Evolutionary conservation across 2,329 filamentous ascomycete species (phyloP).

Genomic region (Fusarium acutatum): DNA sequence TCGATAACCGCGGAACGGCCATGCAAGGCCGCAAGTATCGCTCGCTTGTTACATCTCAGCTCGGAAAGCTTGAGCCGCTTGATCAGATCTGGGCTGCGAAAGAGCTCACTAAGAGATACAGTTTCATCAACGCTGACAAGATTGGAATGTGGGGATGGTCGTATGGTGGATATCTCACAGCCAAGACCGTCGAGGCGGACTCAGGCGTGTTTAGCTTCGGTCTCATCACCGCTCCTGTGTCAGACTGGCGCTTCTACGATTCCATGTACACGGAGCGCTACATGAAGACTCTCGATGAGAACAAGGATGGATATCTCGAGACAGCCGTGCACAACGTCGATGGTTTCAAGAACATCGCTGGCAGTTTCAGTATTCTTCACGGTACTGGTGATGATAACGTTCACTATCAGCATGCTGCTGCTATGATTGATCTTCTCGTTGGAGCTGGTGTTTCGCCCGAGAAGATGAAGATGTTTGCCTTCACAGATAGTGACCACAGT

Average conservation of each 20-base stretch:
- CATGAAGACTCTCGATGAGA: constrained; percentile 70
- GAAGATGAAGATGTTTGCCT: constrained; percentile 70
- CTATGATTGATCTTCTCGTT: constrained; percentile 68
- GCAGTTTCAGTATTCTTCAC: constrained; percentile 70
- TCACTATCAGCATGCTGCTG: constrained; percentile 73
- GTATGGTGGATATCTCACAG: constrained; percentile 71
- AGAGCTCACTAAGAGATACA: constrained; percentile 57
- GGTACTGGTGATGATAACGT: constrained; percentile 77
- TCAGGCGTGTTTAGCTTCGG: constrained; percentile 69
- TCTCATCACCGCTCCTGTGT: constrained; percentile 71
- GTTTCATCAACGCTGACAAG: constrained; percentile 65
- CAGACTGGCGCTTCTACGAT: constrained; percentile 77
- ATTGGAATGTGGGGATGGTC: constrained; percentile 76
- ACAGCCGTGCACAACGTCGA: constrained; percentile 65
- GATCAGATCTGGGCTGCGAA: constrained; percentile 75
- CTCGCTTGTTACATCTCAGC: constrained; percentile 62
- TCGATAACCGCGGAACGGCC: constrained; percentile 75
- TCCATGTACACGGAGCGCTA: constrained; percentile 77
- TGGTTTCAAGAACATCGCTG: constrained; percentile 70
- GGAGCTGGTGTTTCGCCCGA: constrained; percentile 65
- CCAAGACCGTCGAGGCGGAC: constrained; percentile 71
- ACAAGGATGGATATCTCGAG: constrained; percentile 67
- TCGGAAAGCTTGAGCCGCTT: constrained; percentile 69
- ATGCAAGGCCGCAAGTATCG: constrained; percentile 71
- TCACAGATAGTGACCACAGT: constrained; percentile 71